phyloP scores from a whole-genome alignment of 164 flowering plant species.

The Berberis vulgaris region DNA sequence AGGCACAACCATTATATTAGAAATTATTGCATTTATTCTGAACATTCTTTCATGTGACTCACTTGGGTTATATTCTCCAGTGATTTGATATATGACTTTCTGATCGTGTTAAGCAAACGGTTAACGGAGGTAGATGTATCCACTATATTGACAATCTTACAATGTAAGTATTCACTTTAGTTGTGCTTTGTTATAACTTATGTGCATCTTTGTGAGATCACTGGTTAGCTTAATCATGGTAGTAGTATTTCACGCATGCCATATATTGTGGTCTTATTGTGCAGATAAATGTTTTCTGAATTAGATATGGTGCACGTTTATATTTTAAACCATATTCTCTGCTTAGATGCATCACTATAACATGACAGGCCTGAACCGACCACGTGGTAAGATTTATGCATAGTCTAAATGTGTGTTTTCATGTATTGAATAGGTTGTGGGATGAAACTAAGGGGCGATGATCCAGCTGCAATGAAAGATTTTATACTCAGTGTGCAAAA shows the following conservation, averaged over 20 bases:
- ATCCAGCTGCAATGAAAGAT: conserved; percentile 83
- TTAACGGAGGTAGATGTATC: conserved; percentile 81
- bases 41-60: not conserved
- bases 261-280: too few relatives aligned
- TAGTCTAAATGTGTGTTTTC: not conserved
- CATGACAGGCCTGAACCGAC: too few relatives aligned
- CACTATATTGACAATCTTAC: conserved; percentile 70
- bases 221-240: too few relatives aligned
- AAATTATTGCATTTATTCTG: not conserved
- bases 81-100: conserved; percentile 85
- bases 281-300: too few relatives aligned
- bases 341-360: too few relatives aligned
- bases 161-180: conserved; percentile 43
- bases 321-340: too few relatives aligned
- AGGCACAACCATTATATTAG: not conserved
- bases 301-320: too few relatives aligned
- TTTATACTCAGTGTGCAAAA: conserved; percentile 66
- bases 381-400: not conserved
- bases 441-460: conserved; percentile 86
- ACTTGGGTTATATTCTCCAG: conserved; percentile 33
- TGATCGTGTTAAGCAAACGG: conserved; percentile 61
- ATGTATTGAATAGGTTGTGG: conserved; percentile 69
- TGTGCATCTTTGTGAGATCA: not conserved
- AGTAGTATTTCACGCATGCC: too few relatives aligned
- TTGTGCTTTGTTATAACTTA: not conserved